phyloP scores from a whole-genome alignment of 2,329 filamentous ascomycete species.

The Cercospora janseana region DNA sequence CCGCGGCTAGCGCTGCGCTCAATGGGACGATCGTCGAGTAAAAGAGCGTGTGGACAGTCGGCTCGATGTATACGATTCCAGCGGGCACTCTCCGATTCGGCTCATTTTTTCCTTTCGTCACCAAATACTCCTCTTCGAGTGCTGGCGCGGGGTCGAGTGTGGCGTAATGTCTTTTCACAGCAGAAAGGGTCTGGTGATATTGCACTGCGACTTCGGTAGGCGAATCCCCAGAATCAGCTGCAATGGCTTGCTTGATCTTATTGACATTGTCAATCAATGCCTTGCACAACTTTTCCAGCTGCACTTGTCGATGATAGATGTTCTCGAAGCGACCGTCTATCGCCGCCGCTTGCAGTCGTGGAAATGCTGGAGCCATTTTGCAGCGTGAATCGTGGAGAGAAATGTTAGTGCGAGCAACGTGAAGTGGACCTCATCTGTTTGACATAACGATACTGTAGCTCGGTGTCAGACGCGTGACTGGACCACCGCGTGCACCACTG shows the following conservation, averaged over 20 bases:
- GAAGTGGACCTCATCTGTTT: background rate
- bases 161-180: conserved; percentile 43
- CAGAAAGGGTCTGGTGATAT: conserved; percentile 42
- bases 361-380: conserved; percentile 33
- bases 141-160: conserved; percentile 42
- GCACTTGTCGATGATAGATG: conserved; percentile 47
- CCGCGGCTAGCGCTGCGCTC: conserved; percentile 50
- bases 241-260: conserved; percentile 43
- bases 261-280: conserved; percentile 39
- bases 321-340: conserved; percentile 49
- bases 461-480: background rate
- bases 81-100: conserved; percentile 36
- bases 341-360: conserved; percentile 42
- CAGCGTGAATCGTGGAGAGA: background rate
- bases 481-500: background rate
- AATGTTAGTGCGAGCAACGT: background rate
- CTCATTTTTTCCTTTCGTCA: conserved; percentile 44
- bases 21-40: conserved; percentile 48
- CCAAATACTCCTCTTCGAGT: conserved; percentile 44
- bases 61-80: conserved; percentile 51
- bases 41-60: conserved; percentile 49
- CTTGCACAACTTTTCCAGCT: conserved; percentile 47
- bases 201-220: conserved; percentile 45
- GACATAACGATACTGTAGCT: background rate
- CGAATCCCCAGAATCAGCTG: conserved; percentile 40